These are phyloP conservation scores for Starmerella bacillaris DNA, from an alignment of 805 yeast genomes.

Conservation along the genomic window DNA sequence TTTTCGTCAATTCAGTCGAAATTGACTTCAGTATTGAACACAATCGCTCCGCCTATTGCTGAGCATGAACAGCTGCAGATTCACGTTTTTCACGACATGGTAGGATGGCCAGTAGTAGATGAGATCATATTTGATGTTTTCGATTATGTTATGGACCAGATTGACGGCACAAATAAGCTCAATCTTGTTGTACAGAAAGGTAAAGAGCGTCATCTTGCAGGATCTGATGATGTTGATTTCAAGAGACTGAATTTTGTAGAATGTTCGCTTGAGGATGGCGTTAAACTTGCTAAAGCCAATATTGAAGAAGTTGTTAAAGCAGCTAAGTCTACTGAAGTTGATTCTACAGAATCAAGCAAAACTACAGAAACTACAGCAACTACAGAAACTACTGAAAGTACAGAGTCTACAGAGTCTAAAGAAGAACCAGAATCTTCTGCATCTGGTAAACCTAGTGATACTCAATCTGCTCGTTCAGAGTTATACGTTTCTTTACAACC, in stretches of 20 bases:
- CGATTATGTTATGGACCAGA: constrained; percentile 43
- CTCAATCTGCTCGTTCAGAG: no score
- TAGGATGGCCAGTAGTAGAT: constrained; percentile 32
- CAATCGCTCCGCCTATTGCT: constrained; percentile 29
- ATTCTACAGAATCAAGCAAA: constrained; percentile 11
- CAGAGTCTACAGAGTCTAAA: constrained; percentile 14
- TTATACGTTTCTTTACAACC: constrained; percentile 59
- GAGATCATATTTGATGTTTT: constrained; percentile 34
- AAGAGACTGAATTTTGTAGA: constrained; percentile 49
- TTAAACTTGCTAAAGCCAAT: constrained; percentile 73
- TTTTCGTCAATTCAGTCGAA: constrained; percentile 20
- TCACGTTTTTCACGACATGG: constrained; percentile 30
- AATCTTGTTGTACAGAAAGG: constrained; percentile 34
- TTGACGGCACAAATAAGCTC: constrained; percentile 50
- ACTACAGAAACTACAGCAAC: constrained; percentile 3
- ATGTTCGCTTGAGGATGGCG: constrained; percentile 70
- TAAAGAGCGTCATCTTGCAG: constrained; percentile 22
- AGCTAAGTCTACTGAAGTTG: constrained; percentile 11
- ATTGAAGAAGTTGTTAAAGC: constrained; percentile 36
- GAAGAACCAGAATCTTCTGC: constrained; percentile 2
- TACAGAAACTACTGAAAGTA: constrained; percentile 10
- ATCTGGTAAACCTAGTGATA: constrained; percentile 5
- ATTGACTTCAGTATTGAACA: constrained; percentile 24
- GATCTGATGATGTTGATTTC: constrained; percentile 21
- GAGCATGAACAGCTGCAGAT: constrained; percentile 29